Conservation (phyloP, 352 stramenopile species). For the Phytophthora nicotianae region DNA sequence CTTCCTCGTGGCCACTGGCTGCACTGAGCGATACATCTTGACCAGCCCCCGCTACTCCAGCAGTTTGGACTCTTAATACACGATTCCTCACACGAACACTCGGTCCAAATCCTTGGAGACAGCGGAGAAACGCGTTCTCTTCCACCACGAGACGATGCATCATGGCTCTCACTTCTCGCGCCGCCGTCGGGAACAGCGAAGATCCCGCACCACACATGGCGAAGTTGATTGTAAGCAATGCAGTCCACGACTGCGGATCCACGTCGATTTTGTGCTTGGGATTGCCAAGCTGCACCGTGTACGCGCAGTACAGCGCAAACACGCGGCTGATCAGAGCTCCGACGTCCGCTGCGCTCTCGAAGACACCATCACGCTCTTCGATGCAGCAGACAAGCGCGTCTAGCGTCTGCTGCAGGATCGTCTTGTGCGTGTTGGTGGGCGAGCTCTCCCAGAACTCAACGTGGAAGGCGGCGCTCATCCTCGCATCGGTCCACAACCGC, state of each 20-base stretch:
- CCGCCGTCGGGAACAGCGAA: conserved; percentile 29
- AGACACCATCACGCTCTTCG: conserved; percentile 30
- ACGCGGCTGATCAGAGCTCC: conserved; percentile 45
- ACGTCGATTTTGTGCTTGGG: conserved; percentile 74
- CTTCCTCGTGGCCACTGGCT: conserved; percentile 7
- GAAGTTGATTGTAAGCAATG: conserved; percentile 46
- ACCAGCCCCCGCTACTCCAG: neutral
- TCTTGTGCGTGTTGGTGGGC: conserved; percentile 57
- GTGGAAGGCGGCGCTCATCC: conserved; percentile 67
- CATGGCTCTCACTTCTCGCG: conserved; percentile 51
- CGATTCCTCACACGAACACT: conserved; percentile 16
- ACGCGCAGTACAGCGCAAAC: conserved; percentile 72
- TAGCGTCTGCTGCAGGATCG: conserved; percentile 59
- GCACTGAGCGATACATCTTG: conserved; percentile 6
- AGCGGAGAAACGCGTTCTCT: conserved; percentile 74
- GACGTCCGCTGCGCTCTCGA: conserved; percentile 19
- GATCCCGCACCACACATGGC: conserved; percentile 31
- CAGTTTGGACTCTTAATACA: neutral
- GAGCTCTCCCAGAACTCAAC: conserved; percentile 83
- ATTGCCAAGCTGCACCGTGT: conserved; percentile 55
- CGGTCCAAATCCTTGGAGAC: conserved; percentile 50
- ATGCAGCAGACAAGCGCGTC: conserved; percentile 51
- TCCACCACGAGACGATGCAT: conserved; percentile 46
- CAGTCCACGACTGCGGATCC: conserved; percentile 47
- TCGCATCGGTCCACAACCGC: conserved; percentile 44